Conservation (phyloP, 2,329 filamentous ascomycete genomes). For the Penicillium sp. region DNA sequence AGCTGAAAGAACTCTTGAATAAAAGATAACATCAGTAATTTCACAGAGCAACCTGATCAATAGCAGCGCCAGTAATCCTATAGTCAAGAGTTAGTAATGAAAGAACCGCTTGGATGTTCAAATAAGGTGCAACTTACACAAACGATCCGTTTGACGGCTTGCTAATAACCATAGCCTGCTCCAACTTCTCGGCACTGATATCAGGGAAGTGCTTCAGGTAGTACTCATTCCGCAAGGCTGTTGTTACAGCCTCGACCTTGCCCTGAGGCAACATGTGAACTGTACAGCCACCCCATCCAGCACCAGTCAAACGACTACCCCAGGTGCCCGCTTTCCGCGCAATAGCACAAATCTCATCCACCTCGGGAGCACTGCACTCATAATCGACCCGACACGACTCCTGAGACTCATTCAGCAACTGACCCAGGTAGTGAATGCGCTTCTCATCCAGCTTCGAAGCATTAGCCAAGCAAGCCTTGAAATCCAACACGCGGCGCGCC, state of each 20-base stretch:
- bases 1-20: background rate
- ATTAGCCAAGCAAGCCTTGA: conserved; percentile 70
- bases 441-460: conserved; percentile 59
- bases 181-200: conserved; percentile 70
- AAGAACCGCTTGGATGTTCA: background rate
- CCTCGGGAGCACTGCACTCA: conserved; percentile 87
- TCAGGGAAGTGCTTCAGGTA: conserved; percentile 71
- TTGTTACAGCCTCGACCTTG: conserved; percentile 74
- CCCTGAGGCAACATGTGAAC: conserved; percentile 88
- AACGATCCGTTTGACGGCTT: conserved; percentile 61
- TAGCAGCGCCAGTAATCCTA: conserved; percentile 41
- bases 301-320: conserved; percentile 84
- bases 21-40: background rate
- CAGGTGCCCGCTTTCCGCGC: conserved; percentile 76
- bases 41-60: conserved; percentile 33
- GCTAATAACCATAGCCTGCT: conserved; percentile 82
- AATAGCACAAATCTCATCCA: conserved; percentile 84
- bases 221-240: conserved; percentile 78
- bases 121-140: conserved; percentile 33
- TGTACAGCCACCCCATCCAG: conserved; percentile 94
- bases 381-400: conserved; percentile 82
- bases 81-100: conserved; percentile 14
- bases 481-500: conserved; percentile 79
- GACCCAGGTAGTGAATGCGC: conserved; percentile 73
- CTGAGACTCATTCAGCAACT: conserved; percentile 86